Base-by-base conservation (phyloP, 208 protist species). In the Leishmania aethiopica region DNA sequence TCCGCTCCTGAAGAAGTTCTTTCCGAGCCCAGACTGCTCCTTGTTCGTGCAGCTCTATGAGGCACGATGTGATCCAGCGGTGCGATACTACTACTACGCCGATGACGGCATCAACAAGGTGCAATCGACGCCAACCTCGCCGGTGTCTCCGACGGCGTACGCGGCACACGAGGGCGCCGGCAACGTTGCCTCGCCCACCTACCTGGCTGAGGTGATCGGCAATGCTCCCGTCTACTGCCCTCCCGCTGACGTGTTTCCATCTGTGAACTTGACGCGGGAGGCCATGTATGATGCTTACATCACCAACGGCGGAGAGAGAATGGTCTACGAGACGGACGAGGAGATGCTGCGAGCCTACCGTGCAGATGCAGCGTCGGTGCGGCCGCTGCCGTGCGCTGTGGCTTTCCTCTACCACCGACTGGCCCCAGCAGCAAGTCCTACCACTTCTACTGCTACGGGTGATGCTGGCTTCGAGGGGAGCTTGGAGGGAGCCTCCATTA, bases 11-110 rank as follows among this genome's bases (percentile, higher is more conserved):
- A 60, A 75, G 51, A 85, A 89, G 53, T 94, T 93, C 69, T 96
- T 96, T 60, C 91, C 91, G 0, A 86, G 81, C 28, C 59, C 88
- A 0, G 82, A 94, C 73, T 92, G 83, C 78, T 75, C 82, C 15
- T 83, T 93, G 5, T 92, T 96, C 67, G 77, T 78, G 60, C 92
- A 94, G 84, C 76, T 96, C 11, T 93, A 89, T 80, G 79, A 87
- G 37, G 86, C 88, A 11, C 90, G 88, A 17, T 82, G 78, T 66
- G 90, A 93, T 70, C 86, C 92, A 10, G 90, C 87, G 42, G 92
- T 95, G 78, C 90, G 90, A 15, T 95, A 95, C 83, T 92, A 95
- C 84, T 82, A 87, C 72, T 87, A 90, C 35, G 55, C 82, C 11
- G 53, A 84, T 32, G 78, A 90, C 17, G 74, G 60, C 10, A 45